Conservation (phyloP, 2,329 filamentous ascomycete species). For the Calonectria multiphialidica region DNA sequence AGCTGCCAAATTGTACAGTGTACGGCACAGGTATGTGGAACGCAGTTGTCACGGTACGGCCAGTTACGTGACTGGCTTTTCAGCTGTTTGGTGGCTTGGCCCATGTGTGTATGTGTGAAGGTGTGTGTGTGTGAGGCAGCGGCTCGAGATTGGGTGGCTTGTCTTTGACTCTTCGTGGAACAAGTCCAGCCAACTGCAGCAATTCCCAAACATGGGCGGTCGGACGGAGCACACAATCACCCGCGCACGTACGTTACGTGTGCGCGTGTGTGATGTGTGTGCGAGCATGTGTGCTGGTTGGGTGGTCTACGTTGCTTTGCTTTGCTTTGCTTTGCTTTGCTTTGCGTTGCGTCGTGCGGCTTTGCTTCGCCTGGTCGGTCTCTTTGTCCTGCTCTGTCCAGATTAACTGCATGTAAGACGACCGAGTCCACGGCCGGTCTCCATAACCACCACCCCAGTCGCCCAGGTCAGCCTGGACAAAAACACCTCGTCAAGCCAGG, state of each 20-base stretch:
- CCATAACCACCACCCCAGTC: constrained; percentile 3
- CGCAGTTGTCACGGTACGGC: constrained; percentile 2
- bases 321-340: neutral
- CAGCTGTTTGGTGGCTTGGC: constrained; percentile 2
- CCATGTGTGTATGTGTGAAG: neutral
- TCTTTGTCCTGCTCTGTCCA: neutral
- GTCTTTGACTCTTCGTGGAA: neutral
- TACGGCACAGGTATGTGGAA: neutral
- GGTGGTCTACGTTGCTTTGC: no score
- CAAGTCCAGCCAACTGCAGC: neutral
- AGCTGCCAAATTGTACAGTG: constrained; percentile 8
- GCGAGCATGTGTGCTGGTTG: neutral
- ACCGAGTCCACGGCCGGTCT: neutral
- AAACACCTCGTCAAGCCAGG: constrained; percentile 13
- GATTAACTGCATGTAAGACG: constrained; percentile 5
- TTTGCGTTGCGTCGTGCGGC: neutral
- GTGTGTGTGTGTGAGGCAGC: neutral
- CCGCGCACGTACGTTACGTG: neutral
- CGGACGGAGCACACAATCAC: neutral
- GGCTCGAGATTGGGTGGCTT: constrained; percentile 5
- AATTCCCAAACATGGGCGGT: neutral
- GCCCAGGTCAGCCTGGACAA: constrained; percentile 8
- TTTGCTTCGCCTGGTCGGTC: neutral
- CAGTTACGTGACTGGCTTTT: constrained; percentile 4
- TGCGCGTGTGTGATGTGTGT: neutral